A percentile compares a stretch with the other conserved stretches of the same genome.
These are phyloP conservation scores for Nowakowskiella sp. DNA, from an alignment of 192 early-diverging fungal species.

Conservation along the genomic window DNA sequence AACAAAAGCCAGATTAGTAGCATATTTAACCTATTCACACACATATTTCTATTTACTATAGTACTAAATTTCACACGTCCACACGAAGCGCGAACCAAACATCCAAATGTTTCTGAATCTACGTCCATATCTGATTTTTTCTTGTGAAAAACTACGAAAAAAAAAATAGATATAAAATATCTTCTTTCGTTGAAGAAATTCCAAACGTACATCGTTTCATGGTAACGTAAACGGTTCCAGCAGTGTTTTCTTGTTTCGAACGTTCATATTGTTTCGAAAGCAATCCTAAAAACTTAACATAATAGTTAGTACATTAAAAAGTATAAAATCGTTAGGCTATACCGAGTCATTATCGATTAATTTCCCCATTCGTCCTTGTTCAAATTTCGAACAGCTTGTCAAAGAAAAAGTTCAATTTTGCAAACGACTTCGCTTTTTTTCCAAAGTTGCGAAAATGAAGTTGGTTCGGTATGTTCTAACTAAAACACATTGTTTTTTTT, in stretches of 20 bases:
- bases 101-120: constrained; percentile 19
- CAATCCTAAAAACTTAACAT: constrained; percentile 28
- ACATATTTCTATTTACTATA: constrained; percentile 11
- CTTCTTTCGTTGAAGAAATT: neutral
- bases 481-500: neutral
- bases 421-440: neutral
- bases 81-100: constrained; percentile 25
- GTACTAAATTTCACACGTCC: constrained; percentile 34
- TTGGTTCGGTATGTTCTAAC: constrained; percentile 3
- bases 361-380: neutral
- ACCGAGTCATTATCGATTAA: constrained; percentile 4
- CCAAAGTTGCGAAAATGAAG: neutral
- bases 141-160: constrained; percentile 13
- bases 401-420: neutral
- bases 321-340: neutral
- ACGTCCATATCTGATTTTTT: constrained; percentile 9
- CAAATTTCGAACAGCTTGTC: constrained; percentile 5
- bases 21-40: neutral
- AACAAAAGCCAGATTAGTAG: neutral
- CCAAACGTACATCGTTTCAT: constrained; percentile 35
- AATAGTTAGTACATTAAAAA: neutral
- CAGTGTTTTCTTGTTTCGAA: constrained; percentile 17
- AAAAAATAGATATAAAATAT: neutral
- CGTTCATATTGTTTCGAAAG: constrained; percentile 27
- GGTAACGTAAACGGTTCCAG: constrained; percentile 35